Conservation (phyloP, 108 stramenopile genomes). For the Nitzschia palea region DNA sequence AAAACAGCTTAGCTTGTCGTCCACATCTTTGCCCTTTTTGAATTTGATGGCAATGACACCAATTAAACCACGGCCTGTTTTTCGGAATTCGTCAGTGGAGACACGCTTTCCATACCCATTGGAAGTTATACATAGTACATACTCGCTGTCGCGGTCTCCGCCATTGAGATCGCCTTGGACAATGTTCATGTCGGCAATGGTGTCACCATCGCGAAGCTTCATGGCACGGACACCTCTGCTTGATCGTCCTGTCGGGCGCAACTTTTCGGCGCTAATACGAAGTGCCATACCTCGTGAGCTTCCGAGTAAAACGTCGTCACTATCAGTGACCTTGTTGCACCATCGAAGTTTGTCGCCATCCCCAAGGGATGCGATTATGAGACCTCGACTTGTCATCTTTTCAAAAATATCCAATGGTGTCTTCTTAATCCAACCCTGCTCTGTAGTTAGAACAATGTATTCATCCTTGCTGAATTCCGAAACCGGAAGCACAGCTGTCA, state of each 20-base stretch:
- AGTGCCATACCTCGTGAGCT: conserved; percentile 77
- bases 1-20: conserved; percentile 73
- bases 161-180: conserved; percentile 22
- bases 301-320: conserved; percentile 84
- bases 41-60: conserved; percentile 94
- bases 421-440: conserved; percentile 91
- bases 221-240: conserved; percentile 88
- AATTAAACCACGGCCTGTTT: conserved; percentile 70
- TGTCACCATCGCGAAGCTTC: conserved; percentile 84
- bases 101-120: conserved; percentile 92
- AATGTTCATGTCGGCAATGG: conserved; percentile 85
- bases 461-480: conserved; percentile 73
- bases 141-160: conserved; percentile 31
- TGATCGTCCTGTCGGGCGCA: conserved; percentile 80
- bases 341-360: conserved; percentile 88
- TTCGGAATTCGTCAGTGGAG: conserved; percentile 68
- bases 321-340: conserved; percentile 79
- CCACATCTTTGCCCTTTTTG: conserved; percentile 46
- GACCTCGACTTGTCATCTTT: conserved; percentile 79
- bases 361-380: conserved; percentile 84
- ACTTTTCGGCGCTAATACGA: conserved; percentile 65
- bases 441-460: conserved; percentile 91
- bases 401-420: conserved; percentile 92
- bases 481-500: conserved; percentile 79
- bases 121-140: conserved; percentile 75